phyloP scores from a whole-genome alignment of 2,329 filamentous ascomycete genomes.

The Scedosporium aurantiacum region DNA sequence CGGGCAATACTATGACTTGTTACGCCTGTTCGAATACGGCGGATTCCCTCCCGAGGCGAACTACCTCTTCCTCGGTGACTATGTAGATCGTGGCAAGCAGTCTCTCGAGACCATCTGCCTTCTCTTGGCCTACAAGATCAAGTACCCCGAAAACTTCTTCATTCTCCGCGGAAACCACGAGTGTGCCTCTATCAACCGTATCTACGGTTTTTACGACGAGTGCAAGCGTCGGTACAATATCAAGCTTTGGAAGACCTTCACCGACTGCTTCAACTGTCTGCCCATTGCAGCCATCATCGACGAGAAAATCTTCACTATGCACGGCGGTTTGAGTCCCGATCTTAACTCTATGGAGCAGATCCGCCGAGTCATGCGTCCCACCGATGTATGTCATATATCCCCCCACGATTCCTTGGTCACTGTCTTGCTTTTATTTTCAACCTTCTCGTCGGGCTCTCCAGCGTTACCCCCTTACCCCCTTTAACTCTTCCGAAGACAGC shows the following conservation, averaged over 20 bases:
- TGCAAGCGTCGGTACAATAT: constrained; percentile 99
- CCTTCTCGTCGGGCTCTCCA: neutral
- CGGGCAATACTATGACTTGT: constrained; percentile 96
- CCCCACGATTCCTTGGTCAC: neutral
- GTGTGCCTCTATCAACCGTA: constrained; percentile 96
- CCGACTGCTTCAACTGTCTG: constrained; percentile 98
- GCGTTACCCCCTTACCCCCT: neutral
- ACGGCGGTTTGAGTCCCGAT: constrained; percentile 92
- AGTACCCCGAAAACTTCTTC: constrained; percentile 99
- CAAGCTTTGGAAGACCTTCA: constrained; percentile 99
- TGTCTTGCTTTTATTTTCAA: neutral
- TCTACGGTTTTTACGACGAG: constrained; percentile 99
- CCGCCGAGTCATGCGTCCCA: constrained; percentile 94
- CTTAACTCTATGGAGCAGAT: constrained; percentile 99
- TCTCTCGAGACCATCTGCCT: constrained; percentile 97
- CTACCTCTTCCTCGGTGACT: constrained; percentile 98
- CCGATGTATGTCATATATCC: constrained; percentile 64
- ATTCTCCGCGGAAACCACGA: constrained; percentile 97
- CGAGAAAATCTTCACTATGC: constrained; percentile 99
- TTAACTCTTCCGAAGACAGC: neutral
- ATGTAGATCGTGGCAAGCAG: constrained; percentile 98
- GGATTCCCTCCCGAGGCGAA: constrained; percentile 98
- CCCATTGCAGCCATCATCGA: constrained; percentile 98
- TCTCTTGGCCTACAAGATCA: constrained; percentile 97
- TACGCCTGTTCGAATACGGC: constrained; percentile 95